Conservation (phyloP, 306 rosid species). For the Dicorynia guianensis region DNA sequence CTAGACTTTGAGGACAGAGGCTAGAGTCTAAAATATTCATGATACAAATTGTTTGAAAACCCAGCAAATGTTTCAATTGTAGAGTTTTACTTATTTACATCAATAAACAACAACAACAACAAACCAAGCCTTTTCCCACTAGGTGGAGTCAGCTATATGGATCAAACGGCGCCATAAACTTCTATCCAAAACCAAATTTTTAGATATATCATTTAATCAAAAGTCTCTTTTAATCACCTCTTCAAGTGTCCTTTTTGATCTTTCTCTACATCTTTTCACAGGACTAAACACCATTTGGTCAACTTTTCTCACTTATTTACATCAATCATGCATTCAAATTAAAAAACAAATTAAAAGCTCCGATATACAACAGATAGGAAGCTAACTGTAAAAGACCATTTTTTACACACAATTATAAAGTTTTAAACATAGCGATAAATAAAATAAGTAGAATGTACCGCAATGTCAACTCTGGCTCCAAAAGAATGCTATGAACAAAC, state of each 20-base stretch:
- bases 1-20: neutral
- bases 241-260: too few relatives aligned
- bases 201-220: too few relatives aligned
- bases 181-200: too few relatives aligned
- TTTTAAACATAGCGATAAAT: neutral
- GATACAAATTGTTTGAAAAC: slow-evolving; percentile 22
- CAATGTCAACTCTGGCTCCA: slow-evolving; percentile 21
- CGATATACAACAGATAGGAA: neutral
- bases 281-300: too few relatives aligned
- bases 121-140: too few relatives aligned
- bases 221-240: too few relatives aligned
- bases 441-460: too few relatives aligned
- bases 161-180: too few relatives aligned
- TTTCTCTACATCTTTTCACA: too few relatives aligned
- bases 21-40: slow-evolving; percentile 10
- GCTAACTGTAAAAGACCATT: neutral
- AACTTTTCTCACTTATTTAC: too few relatives aligned
- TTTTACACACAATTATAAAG: neutral
- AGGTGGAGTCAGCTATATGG: too few relatives aligned
- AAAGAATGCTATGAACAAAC: slow-evolving; percentile 9
- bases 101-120: too few relatives aligned
- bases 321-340: neutral
- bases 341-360: neutral
- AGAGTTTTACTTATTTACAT: slow-evolving; percentile 24
- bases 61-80: slow-evolving; percentile 18